Conservation (phyloP, 306 rosid genomes). For the Delonix regia region DNA sequence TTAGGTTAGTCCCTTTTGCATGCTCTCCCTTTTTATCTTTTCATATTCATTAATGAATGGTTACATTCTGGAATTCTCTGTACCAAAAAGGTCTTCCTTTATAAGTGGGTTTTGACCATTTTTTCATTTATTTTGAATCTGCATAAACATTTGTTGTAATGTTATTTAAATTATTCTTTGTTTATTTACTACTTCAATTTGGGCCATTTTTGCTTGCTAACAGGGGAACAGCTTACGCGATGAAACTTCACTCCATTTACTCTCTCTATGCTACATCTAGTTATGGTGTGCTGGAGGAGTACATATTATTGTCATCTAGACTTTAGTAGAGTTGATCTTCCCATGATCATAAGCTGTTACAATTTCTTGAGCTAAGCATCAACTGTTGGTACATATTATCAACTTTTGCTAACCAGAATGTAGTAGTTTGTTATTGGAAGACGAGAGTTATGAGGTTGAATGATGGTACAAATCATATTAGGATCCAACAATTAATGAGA, state of each 20-base stretch:
- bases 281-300: not conserved
- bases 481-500: not conserved
- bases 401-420: not conserved
- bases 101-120: not conserved
- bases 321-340: not conserved
- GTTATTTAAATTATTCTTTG: not conserved
- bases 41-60: not conserved
- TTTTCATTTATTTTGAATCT: not conserved
- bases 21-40: not conserved
- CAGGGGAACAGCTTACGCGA: not conserved
- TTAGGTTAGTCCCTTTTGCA: conserved; percentile 39
- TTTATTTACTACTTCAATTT: conserved; percentile 2
- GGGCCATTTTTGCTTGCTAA: not conserved
- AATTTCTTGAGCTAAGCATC: not conserved
- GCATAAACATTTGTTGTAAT: not conserved
- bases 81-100: not conserved
- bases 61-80: not conserved
- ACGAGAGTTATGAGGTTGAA: not conserved
- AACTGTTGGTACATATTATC: not conserved
- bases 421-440: not conserved
- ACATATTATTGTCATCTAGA: not conserved
- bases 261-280: not conserved
- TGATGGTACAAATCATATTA: not conserved
- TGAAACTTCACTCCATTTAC: not conserved
- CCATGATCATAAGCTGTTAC: not conserved